phyloP scores from a whole-genome alignment of 2,329 filamentous ascomycete genomes.

The Fonsecaea monophora region DNA sequence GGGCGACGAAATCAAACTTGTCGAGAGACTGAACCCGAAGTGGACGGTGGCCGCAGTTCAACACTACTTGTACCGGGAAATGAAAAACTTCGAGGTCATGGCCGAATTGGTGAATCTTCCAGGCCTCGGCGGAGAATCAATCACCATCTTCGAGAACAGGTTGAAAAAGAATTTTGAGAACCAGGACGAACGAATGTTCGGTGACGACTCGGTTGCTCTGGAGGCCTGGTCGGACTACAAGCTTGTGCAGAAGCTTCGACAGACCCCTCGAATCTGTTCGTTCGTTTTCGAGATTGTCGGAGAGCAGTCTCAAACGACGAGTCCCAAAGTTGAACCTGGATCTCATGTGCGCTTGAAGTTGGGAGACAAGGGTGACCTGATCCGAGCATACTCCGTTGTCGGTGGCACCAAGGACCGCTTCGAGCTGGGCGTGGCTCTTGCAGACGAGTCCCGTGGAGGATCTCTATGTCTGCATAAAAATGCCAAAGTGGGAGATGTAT shows the following conservation, averaged over 20 bases:
- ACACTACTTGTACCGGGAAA: constrained; percentile 17
- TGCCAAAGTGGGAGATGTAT: constrained; percentile 55
- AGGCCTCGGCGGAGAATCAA: constrained; percentile 6
- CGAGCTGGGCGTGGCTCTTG: constrained; percentile 52
- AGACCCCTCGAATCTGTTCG: constrained; percentile 11
- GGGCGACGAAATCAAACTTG: constrained; percentile 15
- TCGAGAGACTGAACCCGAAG: constrained; percentile 12
- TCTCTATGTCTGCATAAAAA: constrained; percentile 65
- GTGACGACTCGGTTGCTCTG: constrained; percentile 11
- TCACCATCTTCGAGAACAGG: constrained; percentile 15
- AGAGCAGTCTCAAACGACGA: constrained; percentile 3
- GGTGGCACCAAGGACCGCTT: constrained; percentile 11
- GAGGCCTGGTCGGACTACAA: constrained; percentile 14
- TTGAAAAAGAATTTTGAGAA: constrained; percentile 19
- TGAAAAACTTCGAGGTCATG: constrained; percentile 18
- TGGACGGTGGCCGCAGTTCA: constrained; percentile 14
- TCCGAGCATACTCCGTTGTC: constrained; percentile 16
- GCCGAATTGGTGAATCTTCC: constrained; percentile 15
- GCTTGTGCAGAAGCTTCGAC: constrained; percentile 13
- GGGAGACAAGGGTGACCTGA: constrained; percentile 14
- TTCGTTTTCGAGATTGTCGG: constrained; percentile 13
- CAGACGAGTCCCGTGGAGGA: constrained; percentile 66
- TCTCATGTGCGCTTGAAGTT: constrained; percentile 15
- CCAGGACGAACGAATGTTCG: constrained; percentile 19
- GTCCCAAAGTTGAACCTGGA: constrained; percentile 11